Evolutionary conservation across 2,329 filamentous ascomycete species (phyloP).

Genomic region (Colletotrichum sp.): DNA sequence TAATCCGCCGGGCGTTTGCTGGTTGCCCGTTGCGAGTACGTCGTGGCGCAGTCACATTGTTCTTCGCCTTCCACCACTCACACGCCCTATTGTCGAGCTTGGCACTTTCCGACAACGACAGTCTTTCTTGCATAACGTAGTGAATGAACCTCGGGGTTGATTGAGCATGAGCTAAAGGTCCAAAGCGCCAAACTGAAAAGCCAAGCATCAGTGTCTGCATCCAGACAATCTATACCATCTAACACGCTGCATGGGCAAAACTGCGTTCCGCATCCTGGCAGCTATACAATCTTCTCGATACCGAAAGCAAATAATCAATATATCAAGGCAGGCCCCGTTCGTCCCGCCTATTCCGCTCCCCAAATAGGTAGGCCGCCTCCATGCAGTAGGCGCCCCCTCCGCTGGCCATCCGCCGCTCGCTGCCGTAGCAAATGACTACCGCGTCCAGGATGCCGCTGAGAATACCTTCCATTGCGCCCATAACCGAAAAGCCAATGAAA

Average conservation of each 20-base stretch:
- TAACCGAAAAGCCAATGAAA: slow-evolving; percentile 92
- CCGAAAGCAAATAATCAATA: background rate
- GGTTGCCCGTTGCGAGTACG: background rate
- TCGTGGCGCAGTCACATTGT: slow-evolving; percentile 9
- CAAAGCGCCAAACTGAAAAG: background rate
- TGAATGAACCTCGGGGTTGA: background rate
- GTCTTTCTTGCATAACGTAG: background rate
- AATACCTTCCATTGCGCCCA: slow-evolving; percentile 90
- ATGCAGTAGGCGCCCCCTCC: slow-evolving; percentile 83
- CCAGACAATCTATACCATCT: background rate
- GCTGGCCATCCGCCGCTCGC: slow-evolving; percentile 75
- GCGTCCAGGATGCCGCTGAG: slow-evolving; percentile 87
- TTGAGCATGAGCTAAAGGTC: background rate
- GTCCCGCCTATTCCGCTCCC: slow-evolving; percentile 55
- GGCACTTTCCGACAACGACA: background rate
- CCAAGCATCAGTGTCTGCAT: background rate
- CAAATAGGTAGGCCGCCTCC: slow-evolving; percentile 89
- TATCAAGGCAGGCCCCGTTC: slow-evolving; percentile 30
- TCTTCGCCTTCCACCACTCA: background rate
- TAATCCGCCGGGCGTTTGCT: background rate
- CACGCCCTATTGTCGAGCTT: background rate
- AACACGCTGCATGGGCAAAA: background rate
- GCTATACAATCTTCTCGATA: background rate
- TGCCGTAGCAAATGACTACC: slow-evolving; percentile 92
- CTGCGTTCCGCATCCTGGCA: background rate